A percentile compares a stretch with the other conserved stretches of the same genome.
phyloP scores from a whole-genome alignment of 495 filamentous ascomycete species.

The Hyaloscypha bicolor region DNA sequence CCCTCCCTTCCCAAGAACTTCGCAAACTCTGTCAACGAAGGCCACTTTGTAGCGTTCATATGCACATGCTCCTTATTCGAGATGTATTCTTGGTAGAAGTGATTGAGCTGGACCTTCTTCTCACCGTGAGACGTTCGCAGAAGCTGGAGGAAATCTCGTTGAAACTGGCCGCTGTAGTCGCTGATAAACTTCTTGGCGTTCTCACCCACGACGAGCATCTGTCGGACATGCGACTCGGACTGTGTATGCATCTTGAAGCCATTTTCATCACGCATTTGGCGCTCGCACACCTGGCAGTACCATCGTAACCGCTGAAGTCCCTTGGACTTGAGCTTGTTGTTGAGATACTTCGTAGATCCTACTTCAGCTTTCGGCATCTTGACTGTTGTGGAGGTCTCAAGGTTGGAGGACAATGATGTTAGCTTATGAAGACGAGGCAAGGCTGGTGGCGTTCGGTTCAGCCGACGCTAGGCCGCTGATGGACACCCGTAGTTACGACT shows the following conservation, averaged over 20 bases:
- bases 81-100: slow-evolving; percentile 92
- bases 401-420: background rate
- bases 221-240: slow-evolving; percentile 79
- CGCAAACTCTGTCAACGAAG: slow-evolving; percentile 81
- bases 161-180: slow-evolving; percentile 75
- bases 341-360: slow-evolving; percentile 81
- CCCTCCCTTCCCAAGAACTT: slow-evolving; percentile 83
- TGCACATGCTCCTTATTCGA: slow-evolving; percentile 82
- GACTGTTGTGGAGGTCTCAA: slow-evolving; percentile 21
- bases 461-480: background rate
- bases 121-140: slow-evolving; percentile 81
- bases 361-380: slow-evolving; percentile 94
- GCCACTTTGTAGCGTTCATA: slow-evolving; percentile 92
- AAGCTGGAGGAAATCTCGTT: slow-evolving; percentile 73
- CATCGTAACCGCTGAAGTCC: slow-evolving; percentile 84
- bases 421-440: background rate
- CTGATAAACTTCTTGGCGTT: slow-evolving; percentile 79
- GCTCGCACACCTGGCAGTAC: slow-evolving; percentile 76
- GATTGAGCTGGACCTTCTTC: slow-evolving; percentile 82
- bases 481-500: background rate
- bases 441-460: background rate
- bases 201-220: slow-evolving; percentile 84
- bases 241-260: slow-evolving; percentile 80
- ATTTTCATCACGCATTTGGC: slow-evolving; percentile 67
- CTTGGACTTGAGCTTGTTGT: slow-evolving; percentile 88